A percentile compares a stretch with the other conserved stretches of the same genome.
phyloP scores from a whole-genome alignment of 108 stramenopile genomes.

The Chaetoceros tenuissimus region DNA sequence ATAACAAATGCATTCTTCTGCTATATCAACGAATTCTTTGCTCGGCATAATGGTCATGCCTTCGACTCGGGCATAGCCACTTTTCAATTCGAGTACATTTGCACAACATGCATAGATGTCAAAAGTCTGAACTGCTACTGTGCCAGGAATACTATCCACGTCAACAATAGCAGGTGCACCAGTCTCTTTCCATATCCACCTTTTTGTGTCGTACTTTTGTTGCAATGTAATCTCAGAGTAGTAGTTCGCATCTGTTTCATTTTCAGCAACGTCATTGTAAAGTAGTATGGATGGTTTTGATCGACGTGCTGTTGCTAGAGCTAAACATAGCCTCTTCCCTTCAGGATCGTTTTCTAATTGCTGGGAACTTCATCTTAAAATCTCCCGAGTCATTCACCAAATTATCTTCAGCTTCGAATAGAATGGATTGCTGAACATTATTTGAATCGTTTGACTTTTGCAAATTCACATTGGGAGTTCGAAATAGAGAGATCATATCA shows the following conservation, averaged over 20 bases:
- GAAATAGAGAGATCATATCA: conserved; percentile 45
- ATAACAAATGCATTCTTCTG: not conserved
- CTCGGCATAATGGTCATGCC: conserved; percentile 55
- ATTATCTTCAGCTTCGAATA: not conserved
- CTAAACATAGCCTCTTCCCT: conserved; percentile 52
- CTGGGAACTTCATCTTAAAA: conserved; percentile 4
- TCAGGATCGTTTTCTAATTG: conserved; percentile 43
- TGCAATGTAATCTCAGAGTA: too few species aligned
- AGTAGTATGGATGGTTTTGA: conserved; percentile 26
- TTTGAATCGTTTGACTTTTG: not conserved
- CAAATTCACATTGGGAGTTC: conserved; percentile 9
- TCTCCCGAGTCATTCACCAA: not conserved
- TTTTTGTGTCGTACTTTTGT: too few species aligned
- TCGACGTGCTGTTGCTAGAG: conserved; percentile 57
- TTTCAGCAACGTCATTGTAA: conserved; percentile 20
- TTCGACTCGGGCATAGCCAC: conserved; percentile 48
- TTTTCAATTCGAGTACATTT: conserved; percentile 49
- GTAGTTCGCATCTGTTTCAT: conserved; percentile 2
- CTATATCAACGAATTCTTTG: not conserved
- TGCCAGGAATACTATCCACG: not conserved
- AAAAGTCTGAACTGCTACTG: not conserved
- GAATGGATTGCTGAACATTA: conserved; percentile 12
- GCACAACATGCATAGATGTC: conserved; percentile 42
- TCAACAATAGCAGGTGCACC: not conserved
- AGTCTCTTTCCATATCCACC: not conserved